A percentile compares a stretch with the other conserved stretches of the same genome.
phyloP scores from a whole-genome alignment of 1,284 basidiomycete genomes.

The Austroboletus novae-zelandiae region DNA sequence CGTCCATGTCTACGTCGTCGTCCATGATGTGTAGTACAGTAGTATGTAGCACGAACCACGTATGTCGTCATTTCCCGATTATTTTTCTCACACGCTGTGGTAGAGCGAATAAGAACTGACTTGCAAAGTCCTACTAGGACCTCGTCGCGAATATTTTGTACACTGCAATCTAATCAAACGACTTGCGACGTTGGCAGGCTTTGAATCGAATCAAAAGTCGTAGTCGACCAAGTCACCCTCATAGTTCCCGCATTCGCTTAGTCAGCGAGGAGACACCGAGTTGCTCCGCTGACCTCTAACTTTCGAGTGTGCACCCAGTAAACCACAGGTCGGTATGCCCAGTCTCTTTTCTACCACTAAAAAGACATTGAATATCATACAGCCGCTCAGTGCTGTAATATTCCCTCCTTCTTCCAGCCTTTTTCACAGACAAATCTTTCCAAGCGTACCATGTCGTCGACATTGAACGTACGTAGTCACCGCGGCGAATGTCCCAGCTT shows the following conservation, averaged over 20 bases:
- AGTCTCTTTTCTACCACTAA: background rate
- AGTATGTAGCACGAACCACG: background rate
- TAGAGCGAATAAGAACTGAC: background rate
- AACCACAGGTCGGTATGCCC: conserved; percentile 12
- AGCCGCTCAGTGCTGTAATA: conserved; percentile 13
- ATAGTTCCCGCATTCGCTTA: conserved; percentile 16
- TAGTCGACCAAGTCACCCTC: background rate
- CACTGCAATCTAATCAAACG: too few relatives aligned
- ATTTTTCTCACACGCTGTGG: conserved; percentile 13
- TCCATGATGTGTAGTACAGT: conserved; percentile 32
- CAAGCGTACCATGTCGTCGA: conserved; percentile 52
- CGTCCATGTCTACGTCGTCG: conserved; percentile 68
- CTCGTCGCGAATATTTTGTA: too few relatives aligned
- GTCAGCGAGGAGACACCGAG: conserved; percentile 29
- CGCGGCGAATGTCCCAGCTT: conserved; percentile 17
- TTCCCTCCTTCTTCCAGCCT: conserved; percentile 16
- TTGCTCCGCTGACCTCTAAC: conserved; percentile 25
- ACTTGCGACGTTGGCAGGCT: background rate
- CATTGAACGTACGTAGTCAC: conserved; percentile 54
- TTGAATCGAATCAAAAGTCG: background rate
- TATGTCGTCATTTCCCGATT: conserved; percentile 1
- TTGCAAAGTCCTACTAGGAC: too few relatives aligned
- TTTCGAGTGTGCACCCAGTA: conserved; percentile 10
- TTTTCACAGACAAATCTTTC: conserved; percentile 12
- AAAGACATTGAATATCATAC: conserved; percentile 7